phyloP scores from a whole-genome alignment of 345 rosid species.

The rapeseed (Brassica napus) region DNA sequence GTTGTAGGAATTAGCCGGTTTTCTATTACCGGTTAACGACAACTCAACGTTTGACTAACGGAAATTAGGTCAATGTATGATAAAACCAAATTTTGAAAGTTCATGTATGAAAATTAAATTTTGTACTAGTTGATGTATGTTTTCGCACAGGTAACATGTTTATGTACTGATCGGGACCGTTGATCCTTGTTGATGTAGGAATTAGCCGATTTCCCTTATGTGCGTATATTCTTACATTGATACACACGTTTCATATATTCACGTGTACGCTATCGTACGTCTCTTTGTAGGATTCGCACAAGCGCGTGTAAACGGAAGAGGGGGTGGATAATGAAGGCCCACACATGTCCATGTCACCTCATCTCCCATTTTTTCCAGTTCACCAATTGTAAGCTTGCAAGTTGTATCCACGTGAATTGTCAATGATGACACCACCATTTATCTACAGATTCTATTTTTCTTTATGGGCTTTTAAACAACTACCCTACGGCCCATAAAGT shows the following conservation, averaged over 20 bases:
- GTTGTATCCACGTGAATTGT: neutral
- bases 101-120: no score
- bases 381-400: neutral
- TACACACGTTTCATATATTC: conserved; percentile 4
- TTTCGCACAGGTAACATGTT: no score
- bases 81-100: no score
- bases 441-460: neutral
- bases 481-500: neutral
- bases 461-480: conserved; percentile 6
- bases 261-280: conserved; percentile 8
- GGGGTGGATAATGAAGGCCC: conserved; percentile 23
- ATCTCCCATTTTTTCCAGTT: conserved; percentile 5
- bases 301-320: neutral
- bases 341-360: conserved; percentile 36
- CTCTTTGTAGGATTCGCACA: conserved; percentile 11
- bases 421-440: neutral
- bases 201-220: no score
- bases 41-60: no score
- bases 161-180: no score
- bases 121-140: no score
- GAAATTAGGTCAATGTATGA: no score
- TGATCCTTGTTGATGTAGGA: no score
- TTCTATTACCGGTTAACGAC: no score
- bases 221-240: neutral
- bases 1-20: no score